Percentiles rank a stretch among this genome's conserved stretches.
Conservation (phyloP, 2,329 filamentous ascomycete species). For the Mollisia scopiformis region DNA sequence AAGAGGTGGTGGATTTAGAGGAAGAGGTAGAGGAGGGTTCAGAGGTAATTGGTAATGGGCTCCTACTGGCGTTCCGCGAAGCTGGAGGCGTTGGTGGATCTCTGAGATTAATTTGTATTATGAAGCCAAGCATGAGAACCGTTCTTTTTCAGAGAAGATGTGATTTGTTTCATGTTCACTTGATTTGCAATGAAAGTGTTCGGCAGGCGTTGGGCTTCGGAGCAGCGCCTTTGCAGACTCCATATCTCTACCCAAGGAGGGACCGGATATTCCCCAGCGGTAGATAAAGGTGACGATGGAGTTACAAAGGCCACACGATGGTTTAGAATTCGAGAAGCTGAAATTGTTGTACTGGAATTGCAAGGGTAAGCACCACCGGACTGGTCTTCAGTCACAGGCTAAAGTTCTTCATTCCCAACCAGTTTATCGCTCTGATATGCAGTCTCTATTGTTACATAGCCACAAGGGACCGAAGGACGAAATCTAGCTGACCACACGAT, state of each 20-base stretch:
- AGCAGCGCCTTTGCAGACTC: no score
- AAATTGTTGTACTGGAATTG: no score
- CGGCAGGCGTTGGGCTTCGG: no score
- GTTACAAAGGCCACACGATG: no score
- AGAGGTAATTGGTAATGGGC: conserved; percentile 31
- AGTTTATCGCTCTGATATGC: not conserved
- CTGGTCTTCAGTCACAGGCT: no score
- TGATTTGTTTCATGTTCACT: not conserved
- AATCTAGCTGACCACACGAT: conserved; percentile 35
- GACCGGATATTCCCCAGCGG: no score
- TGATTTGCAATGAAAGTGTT: no score
- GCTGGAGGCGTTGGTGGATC: not conserved
- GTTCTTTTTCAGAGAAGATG: not conserved
- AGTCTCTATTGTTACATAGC: conserved; percentile 34
- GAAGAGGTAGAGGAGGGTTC: conserved; percentile 32
- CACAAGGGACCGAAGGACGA: conserved; percentile 6
- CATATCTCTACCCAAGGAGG: no score
- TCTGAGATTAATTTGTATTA: not conserved
- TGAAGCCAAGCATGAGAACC: not conserved
- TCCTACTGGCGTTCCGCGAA: not conserved
- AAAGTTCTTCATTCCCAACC: no score
- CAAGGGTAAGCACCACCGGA: no score
- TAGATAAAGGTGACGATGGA: no score
- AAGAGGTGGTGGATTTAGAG: conserved; percentile 30
- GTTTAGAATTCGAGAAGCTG: no score